These are phyloP conservation scores for Aaosphaeria pasadenensis DNA, from an alignment of 2,329 filamentous ascomycete species.

Conservation along the genomic window DNA sequence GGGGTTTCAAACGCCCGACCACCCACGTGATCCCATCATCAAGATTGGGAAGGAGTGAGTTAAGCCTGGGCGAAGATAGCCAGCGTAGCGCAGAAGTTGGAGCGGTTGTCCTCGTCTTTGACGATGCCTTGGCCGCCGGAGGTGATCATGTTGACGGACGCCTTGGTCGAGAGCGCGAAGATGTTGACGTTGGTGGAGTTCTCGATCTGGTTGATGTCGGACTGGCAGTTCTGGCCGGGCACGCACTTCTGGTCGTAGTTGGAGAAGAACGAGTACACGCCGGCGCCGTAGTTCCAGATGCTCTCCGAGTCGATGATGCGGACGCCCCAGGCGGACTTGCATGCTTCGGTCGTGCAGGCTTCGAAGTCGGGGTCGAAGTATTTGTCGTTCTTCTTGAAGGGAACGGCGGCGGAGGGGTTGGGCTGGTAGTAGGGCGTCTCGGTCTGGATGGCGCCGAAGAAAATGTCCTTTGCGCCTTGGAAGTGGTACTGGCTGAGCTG, in stretches of 20 bases:
- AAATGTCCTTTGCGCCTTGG: constrained; percentile 57
- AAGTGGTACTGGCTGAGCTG: constrained; percentile 71
- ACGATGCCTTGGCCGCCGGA: constrained; percentile 33
- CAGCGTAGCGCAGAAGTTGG: constrained; percentile 49
- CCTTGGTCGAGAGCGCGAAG: constrained; percentile 50
- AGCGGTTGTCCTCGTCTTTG: constrained; percentile 45
- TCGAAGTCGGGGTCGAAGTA: constrained; percentile 45
- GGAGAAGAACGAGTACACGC: constrained; percentile 60
- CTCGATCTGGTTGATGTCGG: constrained; percentile 47
- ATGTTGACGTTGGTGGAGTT: constrained; percentile 43
- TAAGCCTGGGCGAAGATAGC: constrained; percentile 30
- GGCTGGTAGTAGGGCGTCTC: constrained; percentile 72
- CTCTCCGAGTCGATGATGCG: constrained; percentile 39
- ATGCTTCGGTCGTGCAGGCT: constrained; percentile 16
- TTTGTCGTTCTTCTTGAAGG: constrained; percentile 50
- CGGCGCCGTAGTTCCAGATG: constrained; percentile 47
- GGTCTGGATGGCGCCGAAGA: constrained; percentile 64
- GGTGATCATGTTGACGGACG: constrained; percentile 49
- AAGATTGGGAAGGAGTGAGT: background rate
- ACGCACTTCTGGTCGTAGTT: constrained; percentile 55
- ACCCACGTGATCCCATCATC: too few relatives aligned
- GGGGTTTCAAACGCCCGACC: too few relatives aligned
- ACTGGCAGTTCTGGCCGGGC: constrained; percentile 48
- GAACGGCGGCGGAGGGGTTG: constrained; percentile 57
- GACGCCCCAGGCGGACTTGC: constrained; percentile 47